Evolutionary conservation across 441 rosid genomes (phyloP).

Genomic region (Populus hybrid): DNA sequence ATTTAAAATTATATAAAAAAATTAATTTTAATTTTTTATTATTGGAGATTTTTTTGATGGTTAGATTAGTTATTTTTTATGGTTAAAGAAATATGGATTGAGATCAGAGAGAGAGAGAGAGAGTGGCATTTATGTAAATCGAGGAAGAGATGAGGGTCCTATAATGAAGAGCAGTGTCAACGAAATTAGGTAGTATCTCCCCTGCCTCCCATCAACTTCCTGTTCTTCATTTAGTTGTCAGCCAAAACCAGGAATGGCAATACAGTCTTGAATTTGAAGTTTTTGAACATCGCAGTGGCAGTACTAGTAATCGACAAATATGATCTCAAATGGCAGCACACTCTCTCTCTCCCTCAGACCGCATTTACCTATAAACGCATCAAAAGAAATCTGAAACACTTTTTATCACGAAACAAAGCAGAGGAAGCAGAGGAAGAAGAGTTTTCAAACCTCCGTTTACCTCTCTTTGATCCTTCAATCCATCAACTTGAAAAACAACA

Average conservation of each 20-base stretch:
- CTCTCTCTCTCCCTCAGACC: not conserved
- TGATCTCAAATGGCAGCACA: not conserved
- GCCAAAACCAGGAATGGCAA: not conserved
- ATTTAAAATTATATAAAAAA: too few relatives aligned
- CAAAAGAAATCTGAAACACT: conserved; percentile 44
- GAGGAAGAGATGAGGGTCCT: not conserved
- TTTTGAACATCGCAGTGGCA: not conserved
- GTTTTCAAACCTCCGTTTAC: conserved; percentile 31
- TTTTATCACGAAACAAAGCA: conserved; percentile 57
- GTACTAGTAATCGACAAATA: not conserved
- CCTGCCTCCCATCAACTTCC: not conserved
- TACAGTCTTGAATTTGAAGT: not conserved
- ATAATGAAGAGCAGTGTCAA: not conserved
- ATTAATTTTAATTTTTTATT: too few relatives aligned
- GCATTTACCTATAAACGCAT: conserved; percentile 47
- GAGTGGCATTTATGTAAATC: conserved; percentile 1
- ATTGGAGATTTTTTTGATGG: too few relatives aligned
- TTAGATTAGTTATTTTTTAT: too few relatives aligned
- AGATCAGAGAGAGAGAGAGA: not conserved
- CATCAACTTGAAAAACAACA: conserved; percentile 12
- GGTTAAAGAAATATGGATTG: too few relatives aligned
- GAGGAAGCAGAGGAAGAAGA: conserved; percentile 39
- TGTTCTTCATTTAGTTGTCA: not conserved
- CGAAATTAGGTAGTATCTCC: not conserved
- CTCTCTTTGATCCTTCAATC: conserved; percentile 3